Evolutionary conservation across 2,329 filamentous ascomycete genomes (phyloP).

Genomic region (Dothideomycetidae sp.): DNA sequence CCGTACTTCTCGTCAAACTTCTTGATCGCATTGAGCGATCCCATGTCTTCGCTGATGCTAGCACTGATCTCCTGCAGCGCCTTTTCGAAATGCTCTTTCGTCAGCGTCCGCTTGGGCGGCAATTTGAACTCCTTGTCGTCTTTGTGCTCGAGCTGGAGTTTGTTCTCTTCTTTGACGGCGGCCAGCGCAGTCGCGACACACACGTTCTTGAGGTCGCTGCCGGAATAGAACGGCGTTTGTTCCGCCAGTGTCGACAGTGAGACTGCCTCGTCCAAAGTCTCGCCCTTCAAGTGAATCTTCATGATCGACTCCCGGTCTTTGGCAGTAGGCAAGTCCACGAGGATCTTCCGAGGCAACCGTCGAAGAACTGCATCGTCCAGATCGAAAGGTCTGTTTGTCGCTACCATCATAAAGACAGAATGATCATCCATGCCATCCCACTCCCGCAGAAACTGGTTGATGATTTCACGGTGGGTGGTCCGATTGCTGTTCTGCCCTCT

Average conservation of each 20-base stretch:
- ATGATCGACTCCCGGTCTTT: constrained; percentile 55
- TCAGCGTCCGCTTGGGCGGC: constrained; percentile 54
- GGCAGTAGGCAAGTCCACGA: constrained; percentile 58
- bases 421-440: constrained; percentile 80
- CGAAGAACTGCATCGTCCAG: constrained; percentile 76
- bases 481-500: constrained; percentile 52
- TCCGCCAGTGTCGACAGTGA: constrained; percentile 48
- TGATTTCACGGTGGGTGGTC: constrained; percentile 67
- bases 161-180: constrained; percentile 61
- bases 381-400: constrained; percentile 89
- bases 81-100: constrained; percentile 61
- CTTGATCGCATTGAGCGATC: constrained; percentile 66
- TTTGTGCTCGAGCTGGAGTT: constrained; percentile 20
- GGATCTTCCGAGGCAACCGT: constrained; percentile 56
- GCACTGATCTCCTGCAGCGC: constrained; percentile 81
- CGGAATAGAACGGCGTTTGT: constrained; percentile 63
- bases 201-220: constrained; percentile 71
- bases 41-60: constrained; percentile 89
- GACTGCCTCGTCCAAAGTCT: constrained; percentile 47
- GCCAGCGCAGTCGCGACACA: constrained; percentile 67
- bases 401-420: constrained; percentile 93
- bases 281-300: constrained; percentile 54
- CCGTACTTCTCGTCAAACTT: constrained; percentile 96
- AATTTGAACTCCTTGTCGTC: constrained; percentile 40
- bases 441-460: constrained; percentile 92